Percentiles rank a stretch among this genome's conserved stretches.
phyloP scores from a whole-genome alignment of 192 early-diverging fungal species.

The Gigaspora rosea region DNA sequence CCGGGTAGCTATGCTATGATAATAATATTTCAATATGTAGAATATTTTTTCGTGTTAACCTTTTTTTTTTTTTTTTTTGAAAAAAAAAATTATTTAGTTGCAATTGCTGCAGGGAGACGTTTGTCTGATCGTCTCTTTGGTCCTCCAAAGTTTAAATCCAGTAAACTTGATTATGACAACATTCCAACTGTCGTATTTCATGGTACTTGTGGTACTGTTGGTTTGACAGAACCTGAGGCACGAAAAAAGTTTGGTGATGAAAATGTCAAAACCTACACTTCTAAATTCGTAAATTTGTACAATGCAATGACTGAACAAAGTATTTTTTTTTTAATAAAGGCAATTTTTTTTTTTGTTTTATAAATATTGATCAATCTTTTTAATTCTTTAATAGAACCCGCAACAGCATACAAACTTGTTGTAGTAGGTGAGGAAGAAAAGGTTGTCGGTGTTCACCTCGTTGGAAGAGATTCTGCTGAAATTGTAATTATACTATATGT shows the following conservation, averaged over 20 bases:
- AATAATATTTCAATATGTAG: too few relatives aligned
- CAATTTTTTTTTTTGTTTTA: neutral
- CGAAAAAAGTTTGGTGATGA: constrained; percentile 69
- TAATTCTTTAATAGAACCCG: constrained; percentile 54
- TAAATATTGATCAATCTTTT: neutral
- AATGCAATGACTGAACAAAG: constrained; percentile 77
- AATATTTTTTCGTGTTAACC: neutral
- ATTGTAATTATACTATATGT: constrained; percentile 39
- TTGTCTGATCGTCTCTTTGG: constrained; percentile 93
- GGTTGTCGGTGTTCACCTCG: constrained; percentile 93
- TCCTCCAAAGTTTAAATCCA: constrained; percentile 62
- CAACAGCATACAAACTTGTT: constrained; percentile 91
- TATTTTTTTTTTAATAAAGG: neutral
- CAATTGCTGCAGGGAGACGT: constrained; percentile 91
- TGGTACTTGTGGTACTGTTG: constrained; percentile 84
- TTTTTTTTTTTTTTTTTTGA: neutral
- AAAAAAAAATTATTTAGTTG: constrained; percentile 53
- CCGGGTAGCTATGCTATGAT: constrained; percentile 56
- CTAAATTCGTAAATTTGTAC: constrained; percentile 93
- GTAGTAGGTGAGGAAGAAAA: constrained; percentile 88
- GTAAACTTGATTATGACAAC: constrained; percentile 90
- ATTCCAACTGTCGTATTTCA: constrained; percentile 97
- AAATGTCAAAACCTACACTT: constrained; percentile 83
- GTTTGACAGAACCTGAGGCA: constrained; percentile 88
- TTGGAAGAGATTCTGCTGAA: constrained; percentile 87